Conservation (phyloP, 352 stramenopile species). For the Pythium rishiriense region DNA sequence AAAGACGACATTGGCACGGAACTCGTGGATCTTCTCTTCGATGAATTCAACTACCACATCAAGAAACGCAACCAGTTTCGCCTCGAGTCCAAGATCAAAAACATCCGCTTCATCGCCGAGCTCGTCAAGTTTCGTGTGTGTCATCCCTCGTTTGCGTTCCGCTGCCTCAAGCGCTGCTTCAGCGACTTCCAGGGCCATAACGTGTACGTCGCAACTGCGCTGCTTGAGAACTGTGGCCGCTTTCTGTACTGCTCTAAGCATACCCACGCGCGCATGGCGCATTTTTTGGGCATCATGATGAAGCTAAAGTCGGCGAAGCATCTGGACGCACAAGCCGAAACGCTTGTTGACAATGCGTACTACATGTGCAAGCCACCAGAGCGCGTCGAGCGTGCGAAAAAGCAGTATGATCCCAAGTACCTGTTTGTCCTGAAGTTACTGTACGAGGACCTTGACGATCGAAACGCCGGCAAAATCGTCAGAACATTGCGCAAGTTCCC, state of each 20-base stretch:
- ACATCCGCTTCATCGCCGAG: conserved; percentile 95
- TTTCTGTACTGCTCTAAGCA: conserved; percentile 96
- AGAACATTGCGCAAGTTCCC: conserved; percentile 94
- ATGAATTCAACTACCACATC: conserved; percentile 94
- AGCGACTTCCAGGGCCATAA: conserved; percentile 96
- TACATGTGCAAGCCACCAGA: conserved; percentile 92
- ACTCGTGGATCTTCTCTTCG: conserved; percentile 91
- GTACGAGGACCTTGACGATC: conserved; percentile 77
- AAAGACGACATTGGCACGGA: conserved; percentile 90
- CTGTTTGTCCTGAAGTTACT: conserved; percentile 90
- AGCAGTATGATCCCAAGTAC: conserved; percentile 91
- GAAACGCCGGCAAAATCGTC: conserved; percentile 90
- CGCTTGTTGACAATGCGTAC: conserved; percentile 91
- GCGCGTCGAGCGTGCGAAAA: conserved; percentile 70
- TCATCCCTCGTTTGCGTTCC: conserved; percentile 93
- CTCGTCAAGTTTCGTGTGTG: conserved; percentile 97
- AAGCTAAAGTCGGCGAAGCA: conserved; percentile 94
- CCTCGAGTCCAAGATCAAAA: conserved; percentile 94
- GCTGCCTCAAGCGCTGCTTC: conserved; percentile 93
- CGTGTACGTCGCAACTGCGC: conserved; percentile 94
- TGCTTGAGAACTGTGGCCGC: conserved; percentile 96
- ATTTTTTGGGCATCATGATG: conserved; percentile 95
- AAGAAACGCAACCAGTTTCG: conserved; percentile 95
- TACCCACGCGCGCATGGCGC: conserved; percentile 88
- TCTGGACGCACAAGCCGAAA: conserved; percentile 84